phyloP scores from a whole-genome alignment of 1,284 basidiomycete genomes.

The Pseudozyma hubeiensis region DNA sequence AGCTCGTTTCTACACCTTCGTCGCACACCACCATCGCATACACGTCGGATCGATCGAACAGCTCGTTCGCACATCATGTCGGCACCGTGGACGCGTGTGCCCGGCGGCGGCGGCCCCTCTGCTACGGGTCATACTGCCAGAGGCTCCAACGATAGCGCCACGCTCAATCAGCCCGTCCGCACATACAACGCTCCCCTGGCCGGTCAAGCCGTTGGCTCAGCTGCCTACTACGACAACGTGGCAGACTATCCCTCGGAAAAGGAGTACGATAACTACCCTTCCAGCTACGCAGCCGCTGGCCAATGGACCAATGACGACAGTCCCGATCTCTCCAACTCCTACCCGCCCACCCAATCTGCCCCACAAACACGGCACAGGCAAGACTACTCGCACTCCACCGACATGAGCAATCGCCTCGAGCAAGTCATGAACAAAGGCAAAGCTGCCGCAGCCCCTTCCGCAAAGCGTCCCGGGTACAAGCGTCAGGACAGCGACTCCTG shows the following conservation, averaged over 20 bases:
- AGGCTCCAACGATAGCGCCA: slow-evolving; percentile 30
- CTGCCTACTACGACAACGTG: slow-evolving; percentile 33
- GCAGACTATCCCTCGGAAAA: slow-evolving; percentile 41
- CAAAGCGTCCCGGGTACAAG: slow-evolving; percentile 25
- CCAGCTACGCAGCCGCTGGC: slow-evolving; percentile 33
- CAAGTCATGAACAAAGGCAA: slow-evolving; percentile 18
- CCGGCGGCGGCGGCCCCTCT: slow-evolving; percentile 16
- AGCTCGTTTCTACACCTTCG: neutral
- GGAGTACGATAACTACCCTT: slow-evolving; percentile 30
- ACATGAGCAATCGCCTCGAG: slow-evolving; percentile 22
- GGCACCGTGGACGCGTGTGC: slow-evolving; percentile 43
- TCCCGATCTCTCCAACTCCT: slow-evolving; percentile 28
- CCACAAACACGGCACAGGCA: slow-evolving; percentile 11
- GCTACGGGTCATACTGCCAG: neutral
- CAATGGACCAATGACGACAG: slow-evolving; percentile 35
- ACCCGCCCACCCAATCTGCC: slow-evolving; percentile 16
- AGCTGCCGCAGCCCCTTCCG: slow-evolving; percentile 6
- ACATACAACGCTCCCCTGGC: slow-evolving; percentile 42
- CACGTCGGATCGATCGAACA: neutral
- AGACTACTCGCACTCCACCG: slow-evolving; percentile 25
- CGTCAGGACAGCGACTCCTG: slow-evolving; percentile 52
- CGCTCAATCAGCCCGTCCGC: slow-evolving; percentile 18
- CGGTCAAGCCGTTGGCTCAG: slow-evolving; percentile 23
- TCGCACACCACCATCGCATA: neutral
- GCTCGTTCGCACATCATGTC: slow-evolving; percentile 24